Percentiles rank a stretch among this genome's conserved stretches.
These are phyloP conservation scores for Fusarium mangiferae DNA, from an alignment of 2,329 filamentous ascomycete species.

Conservation along the genomic window DNA sequence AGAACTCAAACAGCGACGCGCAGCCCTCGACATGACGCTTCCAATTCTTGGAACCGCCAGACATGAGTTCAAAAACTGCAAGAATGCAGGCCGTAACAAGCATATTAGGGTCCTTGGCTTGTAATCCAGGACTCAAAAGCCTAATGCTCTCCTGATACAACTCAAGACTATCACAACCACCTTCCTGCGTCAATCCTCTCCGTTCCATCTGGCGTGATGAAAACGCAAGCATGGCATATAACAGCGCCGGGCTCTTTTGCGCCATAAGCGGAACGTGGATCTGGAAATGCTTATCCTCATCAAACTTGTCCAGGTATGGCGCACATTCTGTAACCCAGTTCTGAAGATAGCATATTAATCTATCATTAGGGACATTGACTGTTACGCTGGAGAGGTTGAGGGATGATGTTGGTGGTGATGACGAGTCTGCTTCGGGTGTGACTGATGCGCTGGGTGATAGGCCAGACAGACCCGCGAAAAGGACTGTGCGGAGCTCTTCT, in stretches of 20 bases:
- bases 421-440: slow-evolving; percentile 36
- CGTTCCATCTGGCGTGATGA: slow-evolving; percentile 64
- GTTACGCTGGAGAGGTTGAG: slow-evolving; percentile 44
- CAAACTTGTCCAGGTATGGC: slow-evolving; percentile 64
- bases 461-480: slow-evolving; percentile 50
- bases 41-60: slow-evolving; percentile 61
- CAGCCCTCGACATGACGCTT: slow-evolving; percentile 66
- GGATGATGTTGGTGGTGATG: slow-evolving; percentile 22
- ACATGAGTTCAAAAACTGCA: slow-evolving; percentile 60
- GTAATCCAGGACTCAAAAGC: slow-evolving; percentile 53
- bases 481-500: slow-evolving; percentile 55
- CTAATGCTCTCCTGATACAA: slow-evolving; percentile 64
- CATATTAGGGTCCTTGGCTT: slow-evolving; percentile 56
- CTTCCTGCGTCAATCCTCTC: slow-evolving; percentile 57
- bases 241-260: slow-evolving; percentile 55
- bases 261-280: slow-evolving; percentile 61
- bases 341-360: slow-evolving; percentile 51
- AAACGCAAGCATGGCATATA: slow-evolving; percentile 63
- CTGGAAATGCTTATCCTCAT: slow-evolving; percentile 62
- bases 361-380: slow-evolving; percentile 43
- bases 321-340: slow-evolving; percentile 65
- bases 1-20: slow-evolving; percentile 61
- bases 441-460: slow-evolving; percentile 44
- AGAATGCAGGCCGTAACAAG: slow-evolving; percentile 60
- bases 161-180: slow-evolving; percentile 60